Conservation (phyloP, 1,284 basidiomycete species). For the Cryptococcus jaspeensis region DNA sequence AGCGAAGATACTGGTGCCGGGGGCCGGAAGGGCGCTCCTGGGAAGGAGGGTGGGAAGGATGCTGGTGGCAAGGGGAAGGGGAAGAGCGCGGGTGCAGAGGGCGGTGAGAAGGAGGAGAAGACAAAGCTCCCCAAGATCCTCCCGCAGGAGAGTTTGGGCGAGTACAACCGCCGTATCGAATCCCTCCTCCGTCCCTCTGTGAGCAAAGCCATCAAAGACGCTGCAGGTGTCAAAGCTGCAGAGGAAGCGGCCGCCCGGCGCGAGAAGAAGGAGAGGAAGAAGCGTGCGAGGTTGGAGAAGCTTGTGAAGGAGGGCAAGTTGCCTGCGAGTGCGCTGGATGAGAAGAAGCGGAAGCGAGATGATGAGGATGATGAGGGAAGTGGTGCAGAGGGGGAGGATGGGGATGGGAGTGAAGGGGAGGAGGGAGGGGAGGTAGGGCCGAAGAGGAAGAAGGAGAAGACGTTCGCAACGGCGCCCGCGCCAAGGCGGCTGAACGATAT, state of each 20-base stretch:
- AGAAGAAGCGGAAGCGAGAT: conserved; percentile 11
- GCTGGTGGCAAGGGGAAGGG: background rate
- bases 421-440: background rate
- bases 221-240: conserved; percentile 28
- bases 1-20: conserved; percentile 43
- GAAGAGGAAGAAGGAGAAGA: conserved; percentile 12
- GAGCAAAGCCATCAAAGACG: conserved; percentile 44
- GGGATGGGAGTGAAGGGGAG: conserved; percentile 1
- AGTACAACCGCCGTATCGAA: conserved; percentile 50
- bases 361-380: conserved; percentile 1
- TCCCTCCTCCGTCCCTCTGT: conserved; percentile 41
- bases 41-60: conserved; percentile 1
- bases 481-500: conserved; percentile 39
- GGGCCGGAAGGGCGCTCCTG: background rate
- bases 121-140: conserved; percentile 19
- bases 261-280: conserved; percentile 26
- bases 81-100: background rate
- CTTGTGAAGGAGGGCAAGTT: conserved; percentile 12
- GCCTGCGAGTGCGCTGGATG: conserved; percentile 13
- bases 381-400: conserved; percentile 4
- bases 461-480: conserved; percentile 18
- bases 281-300: conserved; percentile 8
- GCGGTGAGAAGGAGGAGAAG: conserved; percentile 5
- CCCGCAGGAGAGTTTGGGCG: conserved; percentile 37
- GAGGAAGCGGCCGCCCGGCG: conserved; percentile 22